A percentile compares a stretch with the other conserved stretches of the same genome.
These are phyloP conservation scores for Cinnamomum chago DNA, from an alignment of 164 flowering plant genomes.

Conservation along the genomic window DNA sequence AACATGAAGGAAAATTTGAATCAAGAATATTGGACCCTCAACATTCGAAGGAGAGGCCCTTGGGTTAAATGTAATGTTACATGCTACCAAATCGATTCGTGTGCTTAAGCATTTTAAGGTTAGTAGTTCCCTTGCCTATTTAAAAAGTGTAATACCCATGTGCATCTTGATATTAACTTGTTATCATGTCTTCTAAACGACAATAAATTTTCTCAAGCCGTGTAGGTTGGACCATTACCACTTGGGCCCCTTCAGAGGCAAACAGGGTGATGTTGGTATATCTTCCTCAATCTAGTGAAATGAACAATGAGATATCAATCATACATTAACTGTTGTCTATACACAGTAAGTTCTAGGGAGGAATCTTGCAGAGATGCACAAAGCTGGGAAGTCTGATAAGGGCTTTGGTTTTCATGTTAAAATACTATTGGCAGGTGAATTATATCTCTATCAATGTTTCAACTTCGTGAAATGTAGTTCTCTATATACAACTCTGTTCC, in stretches of 20 bases:
- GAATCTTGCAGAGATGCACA: constrained; percentile 94
- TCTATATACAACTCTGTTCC: not conserved
- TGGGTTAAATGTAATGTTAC: constrained; percentile 72
- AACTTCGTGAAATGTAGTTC: not conserved
- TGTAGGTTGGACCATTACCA: constrained; percentile 77
- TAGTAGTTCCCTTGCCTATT: constrained; percentile 2
- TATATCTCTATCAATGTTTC: not conserved
- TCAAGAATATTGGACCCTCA: constrained; percentile 74
- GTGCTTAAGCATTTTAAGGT: constrained; percentile 90
- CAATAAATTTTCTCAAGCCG: constrained; percentile 1
- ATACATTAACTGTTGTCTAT: constrained; percentile 10
- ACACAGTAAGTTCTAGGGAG: constrained; percentile 71
- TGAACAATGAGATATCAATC: not conserved
- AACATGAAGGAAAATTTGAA: constrained; percentile 1
- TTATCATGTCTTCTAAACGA: not conserved
- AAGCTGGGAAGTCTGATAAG: constrained; percentile 68
- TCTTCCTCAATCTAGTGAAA: not conserved
- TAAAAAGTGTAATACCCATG: not conserved
- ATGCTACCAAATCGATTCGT: constrained; percentile 64
- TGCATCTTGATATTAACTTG: not conserved
- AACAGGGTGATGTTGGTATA: constrained; percentile 60
- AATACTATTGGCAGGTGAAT: constrained; percentile 95
- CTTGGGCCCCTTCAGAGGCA: constrained; percentile 68
- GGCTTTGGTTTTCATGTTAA: constrained; percentile 90
- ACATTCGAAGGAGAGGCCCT: constrained; percentile 98